phyloP scores from a whole-genome alignment of 1,139 yeast genomes.

The Debaryomycetaceae sp. region DNA sequence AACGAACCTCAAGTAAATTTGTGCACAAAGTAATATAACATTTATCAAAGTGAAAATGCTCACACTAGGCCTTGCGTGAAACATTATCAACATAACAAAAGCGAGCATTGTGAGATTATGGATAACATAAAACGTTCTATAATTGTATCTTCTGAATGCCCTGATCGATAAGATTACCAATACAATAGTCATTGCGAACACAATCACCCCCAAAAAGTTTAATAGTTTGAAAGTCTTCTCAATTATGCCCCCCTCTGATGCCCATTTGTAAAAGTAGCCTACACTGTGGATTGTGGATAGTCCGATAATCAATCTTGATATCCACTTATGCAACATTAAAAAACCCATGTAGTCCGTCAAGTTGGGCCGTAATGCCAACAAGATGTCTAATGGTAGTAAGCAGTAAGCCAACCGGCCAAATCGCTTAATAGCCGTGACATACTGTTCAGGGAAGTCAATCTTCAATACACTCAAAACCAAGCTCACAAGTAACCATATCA shows the following conservation, averaged over 20 bases:
- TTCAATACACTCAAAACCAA: constrained; percentile 17
- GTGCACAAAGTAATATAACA: constrained; percentile 19
- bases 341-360: constrained; percentile 56
- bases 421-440: constrained; percentile 29
- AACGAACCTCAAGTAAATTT: constrained; percentile 20
- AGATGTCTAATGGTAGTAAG: constrained; percentile 60
- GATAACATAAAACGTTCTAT: constrained; percentile 29
- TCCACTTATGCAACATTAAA: constrained; percentile 73
- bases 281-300: constrained; percentile 54
- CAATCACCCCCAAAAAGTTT: constrained; percentile 64
- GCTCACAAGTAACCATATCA: constrained; percentile 30
- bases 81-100: constrained; percentile 27
- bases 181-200: constrained; percentile 37
- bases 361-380: constrained; percentile 60
- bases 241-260: constrained; percentile 23
- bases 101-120: constrained; percentile 31
- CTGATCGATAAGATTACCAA: constrained; percentile 56
- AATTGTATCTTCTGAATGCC: constrained; percentile 20
- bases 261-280: constrained; percentile 53
- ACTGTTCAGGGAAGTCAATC: constrained; percentile 19
- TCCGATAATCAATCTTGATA: constrained; percentile 59
- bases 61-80: constrained; percentile 47
- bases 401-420: constrained; percentile 63
- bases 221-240: constrained; percentile 38
- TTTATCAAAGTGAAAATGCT: constrained; percentile 17